Base-by-base conservation (phyloP, 169 alveolate genomes). In the Eimeria acervulina region DNA sequence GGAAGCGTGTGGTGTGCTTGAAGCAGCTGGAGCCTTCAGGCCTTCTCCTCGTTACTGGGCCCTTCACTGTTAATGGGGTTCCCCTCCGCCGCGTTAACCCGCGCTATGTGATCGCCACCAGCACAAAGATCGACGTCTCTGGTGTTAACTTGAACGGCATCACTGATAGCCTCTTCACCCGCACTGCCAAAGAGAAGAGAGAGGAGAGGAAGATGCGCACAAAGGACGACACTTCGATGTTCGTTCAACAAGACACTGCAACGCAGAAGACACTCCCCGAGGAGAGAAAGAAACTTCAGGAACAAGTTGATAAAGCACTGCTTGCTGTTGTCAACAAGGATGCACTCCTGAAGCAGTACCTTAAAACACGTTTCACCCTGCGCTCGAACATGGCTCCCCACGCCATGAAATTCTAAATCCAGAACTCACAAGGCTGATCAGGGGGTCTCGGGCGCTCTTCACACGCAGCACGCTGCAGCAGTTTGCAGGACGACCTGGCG, bases 61-160 rank as follows among this genome's bases (percentile, higher is more conserved):
- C 99, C 33, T 98, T 97, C 98, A 98, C 98, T 90, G 96, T 99
- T 90, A 99, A 99, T 96, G 99, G 99, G 44, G 99, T 99, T 63
- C 99, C 99, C 17, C 97, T 99, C 94, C 98, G 99, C 97, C 98
- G 99, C 97, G 99, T 99, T 68, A 99, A 98, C 98, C 99, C 99
- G 92, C 98, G 99, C 70, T 99, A 98, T 97, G 99, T 99, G 93
- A 97, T 99, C 78, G 99, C 99, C 81, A 99, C 99, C 15, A 97
- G 99, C 95, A 98, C 99, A 59, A 98, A 98, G 95, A 97, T 99
- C 91, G 98, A 96, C 51, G 95, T 97, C 40, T 98, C 98, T 83
- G 96, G 97, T 33, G 97, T 98, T 74, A 97, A 97, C 81, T 97
- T 97, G 47, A 59, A 97, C 36, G 98, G 97, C 96, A 88, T 98